Evolutionary conservation across 371 early-diverging fungal genomes (phyloP).

Genomic region (Catenaria anguillulae): DNA sequence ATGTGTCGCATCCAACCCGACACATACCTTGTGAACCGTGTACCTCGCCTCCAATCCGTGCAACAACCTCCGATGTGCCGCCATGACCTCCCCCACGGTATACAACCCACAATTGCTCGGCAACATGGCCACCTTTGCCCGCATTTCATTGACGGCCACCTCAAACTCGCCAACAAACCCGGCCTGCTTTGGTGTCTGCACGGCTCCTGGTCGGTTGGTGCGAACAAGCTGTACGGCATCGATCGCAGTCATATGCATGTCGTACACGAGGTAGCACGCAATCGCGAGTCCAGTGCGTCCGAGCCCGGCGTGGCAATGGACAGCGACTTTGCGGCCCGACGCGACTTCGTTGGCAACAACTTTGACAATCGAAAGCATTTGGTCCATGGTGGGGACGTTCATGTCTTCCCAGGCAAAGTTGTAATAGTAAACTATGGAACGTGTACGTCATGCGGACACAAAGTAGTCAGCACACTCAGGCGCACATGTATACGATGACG

Average conservation of each 20-base stretch:
- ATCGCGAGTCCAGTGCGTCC: constrained; percentile 31
- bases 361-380: constrained; percentile 24
- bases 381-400: constrained; percentile 21
- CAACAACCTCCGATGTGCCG: neutral
- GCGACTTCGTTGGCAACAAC: constrained; percentile 21
- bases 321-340: constrained; percentile 21
- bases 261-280: constrained; percentile 28
- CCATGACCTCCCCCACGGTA: neutral
- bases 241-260: constrained; percentile 11
- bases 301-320: constrained; percentile 35
- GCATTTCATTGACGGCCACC: constrained; percentile 10
- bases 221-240: neutral
- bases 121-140: neutral
- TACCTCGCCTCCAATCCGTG: neutral
- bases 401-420: constrained; percentile 30
- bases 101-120: neutral
- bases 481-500: neutral
- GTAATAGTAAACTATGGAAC: constrained; percentile 27
- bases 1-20: too few relatives aligned
- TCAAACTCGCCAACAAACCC: constrained; percentile 20
- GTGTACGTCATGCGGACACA: too few relatives aligned
- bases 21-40: neutral
- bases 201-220: constrained; percentile 16
- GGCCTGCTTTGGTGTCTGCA: constrained; percentile 26
- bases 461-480: too few relatives aligned